phyloP scores from a whole-genome alignment of 768 basidiomycete species.

The Pisolithus microcarpus region DNA sequence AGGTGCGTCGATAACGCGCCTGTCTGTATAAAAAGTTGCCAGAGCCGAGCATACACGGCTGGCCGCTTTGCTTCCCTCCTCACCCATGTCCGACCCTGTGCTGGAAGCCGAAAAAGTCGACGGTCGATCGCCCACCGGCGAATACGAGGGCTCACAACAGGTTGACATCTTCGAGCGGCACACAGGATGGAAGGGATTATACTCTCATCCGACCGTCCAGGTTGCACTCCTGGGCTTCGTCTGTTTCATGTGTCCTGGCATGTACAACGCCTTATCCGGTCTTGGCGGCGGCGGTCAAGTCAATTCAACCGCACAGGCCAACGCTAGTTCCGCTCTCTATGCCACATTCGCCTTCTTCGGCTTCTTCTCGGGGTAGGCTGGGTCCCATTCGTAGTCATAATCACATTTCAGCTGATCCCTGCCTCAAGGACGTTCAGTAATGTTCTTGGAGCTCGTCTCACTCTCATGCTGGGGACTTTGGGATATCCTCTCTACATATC shows the following conservation, averaged over 20 bases:
- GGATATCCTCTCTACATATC: conserved; percentile 46
- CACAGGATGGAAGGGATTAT: conserved; percentile 45
- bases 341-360: conserved; percentile 52
- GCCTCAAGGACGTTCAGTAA: conserved; percentile 67
- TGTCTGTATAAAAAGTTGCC: no score
- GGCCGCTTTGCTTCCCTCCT: no score
- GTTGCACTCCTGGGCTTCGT: conserved; percentile 60
- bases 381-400: neutral
- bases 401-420: neutral
- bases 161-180: conserved; percentile 32
- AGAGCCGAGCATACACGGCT: no score
- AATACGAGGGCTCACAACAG: conserved; percentile 14
- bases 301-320: conserved; percentile 55
- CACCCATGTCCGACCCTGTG: conserved; percentile 17
- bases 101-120: conserved; percentile 14
- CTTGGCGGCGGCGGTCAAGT: conserved; percentile 77
- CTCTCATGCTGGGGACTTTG: conserved; percentile 43
- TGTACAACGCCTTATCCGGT: conserved; percentile 76
- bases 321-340: conserved; percentile 63
- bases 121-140: conserved; percentile 2
- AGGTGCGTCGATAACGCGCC: no score
- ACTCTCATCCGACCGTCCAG: conserved; percentile 41
- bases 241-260: conserved; percentile 52
- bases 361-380: conserved; percentile 62
- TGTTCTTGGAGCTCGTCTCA: conserved; percentile 44